A percentile compares a stretch with the other conserved stretches of the same genome.
These are phyloP conservation scores for Calonectria pseudoturangicola DNA, from an alignment of 2,329 filamentous ascomycete genomes.

Conservation along the genomic window DNA sequence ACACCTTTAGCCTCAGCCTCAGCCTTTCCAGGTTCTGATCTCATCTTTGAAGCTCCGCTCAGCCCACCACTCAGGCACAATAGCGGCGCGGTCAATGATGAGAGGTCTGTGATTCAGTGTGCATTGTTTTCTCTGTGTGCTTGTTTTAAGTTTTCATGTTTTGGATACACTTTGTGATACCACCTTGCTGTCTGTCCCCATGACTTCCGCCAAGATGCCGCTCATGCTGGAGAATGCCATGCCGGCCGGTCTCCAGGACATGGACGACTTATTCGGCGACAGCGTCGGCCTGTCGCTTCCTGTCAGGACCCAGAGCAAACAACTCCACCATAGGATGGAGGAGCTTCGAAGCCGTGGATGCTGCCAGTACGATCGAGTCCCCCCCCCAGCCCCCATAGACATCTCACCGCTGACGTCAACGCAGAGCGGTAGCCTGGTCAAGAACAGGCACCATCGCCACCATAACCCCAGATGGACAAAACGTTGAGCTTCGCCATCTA, in stretches of 20 bases:
- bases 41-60: slow-evolving; percentile 40
- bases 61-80: slow-evolving; percentile 30
- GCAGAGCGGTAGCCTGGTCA: slow-evolving; percentile 90
- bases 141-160: slow-evolving; percentile 37
- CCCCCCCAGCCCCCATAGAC: background rate
- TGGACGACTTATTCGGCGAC: slow-evolving; percentile 86
- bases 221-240: slow-evolving; percentile 66
- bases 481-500: slow-evolving; percentile 83
- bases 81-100: slow-evolving; percentile 43
- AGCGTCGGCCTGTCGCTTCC: slow-evolving; percentile 75
- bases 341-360: slow-evolving; percentile 85
- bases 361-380: slow-evolving; percentile 80
- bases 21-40: slow-evolving; percentile 48
- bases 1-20: slow-evolving; percentile 49
- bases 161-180: slow-evolving; percentile 46
- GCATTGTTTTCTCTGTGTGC: slow-evolving; percentile 40
- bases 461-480: slow-evolving; percentile 82
- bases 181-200: slow-evolving; percentile 45
- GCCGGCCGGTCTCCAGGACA: slow-evolving; percentile 73
- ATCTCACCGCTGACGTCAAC: slow-evolving; percentile 41
- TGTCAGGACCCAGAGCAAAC: slow-evolving; percentile 69
- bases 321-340: slow-evolving; percentile 83
- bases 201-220: slow-evolving; percentile 65
- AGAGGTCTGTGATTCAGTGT: slow-evolving; percentile 37
- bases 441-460: slow-evolving; percentile 89